phyloP scores from a whole-genome alignment of 345 rosid species.

The thale cress (Arabidopsis thaliana) region DNA sequence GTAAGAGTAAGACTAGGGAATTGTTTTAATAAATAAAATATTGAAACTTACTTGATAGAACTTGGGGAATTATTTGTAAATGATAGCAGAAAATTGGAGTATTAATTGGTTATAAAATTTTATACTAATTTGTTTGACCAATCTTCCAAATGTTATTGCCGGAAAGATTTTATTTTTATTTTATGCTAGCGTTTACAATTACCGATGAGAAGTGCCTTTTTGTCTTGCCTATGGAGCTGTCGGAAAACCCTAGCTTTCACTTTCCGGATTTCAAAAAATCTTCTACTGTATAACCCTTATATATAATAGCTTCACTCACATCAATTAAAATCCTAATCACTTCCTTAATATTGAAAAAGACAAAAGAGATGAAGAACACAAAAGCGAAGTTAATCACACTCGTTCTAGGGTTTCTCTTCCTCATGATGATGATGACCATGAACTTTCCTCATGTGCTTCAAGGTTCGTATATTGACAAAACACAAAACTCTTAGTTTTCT shows the following conservation, averaged over 20 bases:
- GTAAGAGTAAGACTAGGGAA: not conserved
- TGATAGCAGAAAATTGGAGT: not conserved
- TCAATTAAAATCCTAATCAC: not conserved
- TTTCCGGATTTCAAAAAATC: not conserved
- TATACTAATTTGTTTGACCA: constrained; percentile 3
- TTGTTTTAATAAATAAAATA: not conserved
- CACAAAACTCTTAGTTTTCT: not conserved
- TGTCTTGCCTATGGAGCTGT: constrained; percentile 48
- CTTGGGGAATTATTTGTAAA: not conserved
- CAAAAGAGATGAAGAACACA: constrained; percentile 36
- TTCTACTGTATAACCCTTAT: not conserved
- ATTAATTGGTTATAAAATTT: not conserved
- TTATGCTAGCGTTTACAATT: constrained; percentile 21
- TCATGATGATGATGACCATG: constrained; percentile 25
- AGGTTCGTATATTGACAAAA: constrained; percentile 23
- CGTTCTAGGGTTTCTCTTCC: constrained; percentile 32
- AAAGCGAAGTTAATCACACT: constrained; percentile 19
- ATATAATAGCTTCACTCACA: constrained; percentile 18
- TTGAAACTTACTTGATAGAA: not conserved
- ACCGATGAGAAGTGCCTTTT: constrained; percentile 43
- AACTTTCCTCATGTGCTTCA: constrained; percentile 25
- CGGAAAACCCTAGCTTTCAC: constrained; percentile 47
- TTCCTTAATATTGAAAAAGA: constrained; percentile 19
- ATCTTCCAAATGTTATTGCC: constrained; percentile 13
- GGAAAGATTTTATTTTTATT: not conserved